Conservation (phyloP, 2,329 filamentous ascomycete genomes). For the Apiospora aurea region DNA sequence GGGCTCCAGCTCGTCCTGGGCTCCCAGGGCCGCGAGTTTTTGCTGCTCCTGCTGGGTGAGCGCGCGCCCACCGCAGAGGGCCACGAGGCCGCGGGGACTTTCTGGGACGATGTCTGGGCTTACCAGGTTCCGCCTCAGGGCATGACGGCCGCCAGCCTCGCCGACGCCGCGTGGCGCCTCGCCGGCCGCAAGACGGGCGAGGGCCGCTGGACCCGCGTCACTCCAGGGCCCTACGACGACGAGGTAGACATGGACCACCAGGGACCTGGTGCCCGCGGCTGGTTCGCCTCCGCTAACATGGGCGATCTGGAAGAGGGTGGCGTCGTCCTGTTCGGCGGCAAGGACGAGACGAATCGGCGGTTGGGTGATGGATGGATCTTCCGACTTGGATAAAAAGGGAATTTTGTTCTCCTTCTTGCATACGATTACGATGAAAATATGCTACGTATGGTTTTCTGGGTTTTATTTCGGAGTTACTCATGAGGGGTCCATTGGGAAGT, state of each 20-base stretch:
- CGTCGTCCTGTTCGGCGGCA: slow-evolving; percentile 67
- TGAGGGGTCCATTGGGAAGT: slow-evolving; percentile 17
- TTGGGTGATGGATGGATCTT: slow-evolving; percentile 71
- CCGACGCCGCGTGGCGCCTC: slow-evolving; percentile 61
- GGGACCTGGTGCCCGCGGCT: slow-evolving; percentile 61
- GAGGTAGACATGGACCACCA: slow-evolving; percentile 54
- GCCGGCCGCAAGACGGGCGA: slow-evolving; percentile 62
- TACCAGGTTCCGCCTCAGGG: slow-evolving; percentile 66
- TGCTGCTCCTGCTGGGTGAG: slow-evolving; percentile 69
- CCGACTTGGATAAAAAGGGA: slow-evolving; percentile 50
- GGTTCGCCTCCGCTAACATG: slow-evolving; percentile 63
- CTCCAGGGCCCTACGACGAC: slow-evolving; percentile 57
- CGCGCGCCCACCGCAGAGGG: slow-evolving; percentile 55
- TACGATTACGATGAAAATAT: neutral
- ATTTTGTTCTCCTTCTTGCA: neutral
- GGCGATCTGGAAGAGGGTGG: slow-evolving; percentile 66
- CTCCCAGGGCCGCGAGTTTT: slow-evolving; percentile 67
- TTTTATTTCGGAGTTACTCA: slow-evolving; percentile 24
- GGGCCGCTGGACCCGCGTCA: slow-evolving; percentile 63
- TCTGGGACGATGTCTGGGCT: slow-evolving; percentile 68
- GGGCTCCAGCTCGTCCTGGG: slow-evolving; percentile 62
- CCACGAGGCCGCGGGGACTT: slow-evolving; percentile 59
- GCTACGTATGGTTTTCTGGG: neutral
- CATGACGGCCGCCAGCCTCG: slow-evolving; percentile 62
- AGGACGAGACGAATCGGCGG: slow-evolving; percentile 57